Evolutionary conservation across 805 yeast genomes (phyloP).

Genomic region (Blastobotrys attinorum): DNA sequence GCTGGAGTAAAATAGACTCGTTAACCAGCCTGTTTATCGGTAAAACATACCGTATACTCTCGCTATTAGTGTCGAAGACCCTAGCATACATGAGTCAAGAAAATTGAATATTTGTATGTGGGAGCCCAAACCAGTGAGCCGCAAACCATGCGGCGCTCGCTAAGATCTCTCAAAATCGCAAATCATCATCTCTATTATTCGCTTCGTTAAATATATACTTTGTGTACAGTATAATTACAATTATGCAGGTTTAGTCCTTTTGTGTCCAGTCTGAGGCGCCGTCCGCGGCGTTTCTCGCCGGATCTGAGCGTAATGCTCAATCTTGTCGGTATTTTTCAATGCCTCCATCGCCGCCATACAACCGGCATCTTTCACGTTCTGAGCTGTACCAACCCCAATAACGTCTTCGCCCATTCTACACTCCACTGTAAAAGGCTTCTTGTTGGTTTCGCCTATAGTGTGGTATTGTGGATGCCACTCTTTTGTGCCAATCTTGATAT

Average conservation of each 20-base stretch:
- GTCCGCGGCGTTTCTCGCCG: slow-evolving; percentile 33
- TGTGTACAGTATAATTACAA: too few relatives aligned
- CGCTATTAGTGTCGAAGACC: too few relatives aligned
- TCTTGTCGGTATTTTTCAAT: slow-evolving; percentile 44
- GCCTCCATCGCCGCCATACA: slow-evolving; percentile 79
- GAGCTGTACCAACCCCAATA: slow-evolving; percentile 67
- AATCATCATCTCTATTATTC: too few relatives aligned
- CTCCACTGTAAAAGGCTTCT: slow-evolving; percentile 48
- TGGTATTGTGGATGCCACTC: slow-evolving; percentile 53
- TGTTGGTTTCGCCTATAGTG: slow-evolving; percentile 34
- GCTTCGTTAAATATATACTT: too few relatives aligned
- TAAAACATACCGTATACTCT: too few relatives aligned
- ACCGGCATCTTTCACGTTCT: slow-evolving; percentile 69
- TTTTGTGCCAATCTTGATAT: slow-evolving; percentile 66
- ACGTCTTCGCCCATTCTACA: slow-evolving; percentile 57
- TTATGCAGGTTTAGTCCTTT: neutral
- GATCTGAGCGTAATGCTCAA: slow-evolving; percentile 55
- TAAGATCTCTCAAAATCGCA: too few relatives aligned
- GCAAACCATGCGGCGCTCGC: too few relatives aligned
- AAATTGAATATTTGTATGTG: too few relatives aligned
- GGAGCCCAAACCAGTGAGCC: too few relatives aligned
- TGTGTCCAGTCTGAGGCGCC: neutral
- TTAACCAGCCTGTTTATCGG: too few relatives aligned
- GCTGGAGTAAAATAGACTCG: too few relatives aligned
- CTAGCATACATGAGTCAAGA: too few relatives aligned